Evolutionary conservation across 257 asterid species (phyloP).

Genomic region (Euphrasia confusa): DNA sequence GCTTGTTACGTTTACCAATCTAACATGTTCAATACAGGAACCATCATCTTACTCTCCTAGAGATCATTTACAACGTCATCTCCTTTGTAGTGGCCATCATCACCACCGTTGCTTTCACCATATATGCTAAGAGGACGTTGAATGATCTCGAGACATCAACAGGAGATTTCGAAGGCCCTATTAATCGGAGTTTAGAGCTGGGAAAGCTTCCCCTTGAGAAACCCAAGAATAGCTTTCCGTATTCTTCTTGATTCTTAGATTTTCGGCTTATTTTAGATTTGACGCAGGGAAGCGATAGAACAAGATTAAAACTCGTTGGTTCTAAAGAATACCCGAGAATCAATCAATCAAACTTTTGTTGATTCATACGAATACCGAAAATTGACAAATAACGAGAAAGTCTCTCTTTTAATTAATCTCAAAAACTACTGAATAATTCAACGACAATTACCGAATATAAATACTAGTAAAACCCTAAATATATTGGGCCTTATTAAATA

Average conservation of each 20-base stretch:
- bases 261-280: neutral
- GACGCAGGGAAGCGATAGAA: no score
- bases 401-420: no score
- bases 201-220: conserved; percentile 61
- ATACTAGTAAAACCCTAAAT: no score
- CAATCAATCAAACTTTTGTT: no score
- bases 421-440: no score
- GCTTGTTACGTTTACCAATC: no score
- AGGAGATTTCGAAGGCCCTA: conserved; percentile 27
- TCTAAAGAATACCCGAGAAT: no score
- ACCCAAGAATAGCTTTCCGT: conserved; percentile 29
- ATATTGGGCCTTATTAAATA: no score
- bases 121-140: conserved; percentile 62
- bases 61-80: conserved; percentile 63
- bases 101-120: conserved; percentile 55
- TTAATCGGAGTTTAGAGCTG: conserved; percentile 40
- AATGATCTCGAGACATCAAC: conserved; percentile 50
- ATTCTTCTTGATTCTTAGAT: conserved; percentile 16
- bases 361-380: no score
- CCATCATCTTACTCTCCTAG: conserved; percentile 63
- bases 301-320: no score
- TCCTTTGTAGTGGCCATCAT: conserved; percentile 66
- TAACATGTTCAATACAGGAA: conserved; percentile 71
- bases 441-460: no score
- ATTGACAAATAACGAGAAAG: no score